These are phyloP conservation scores for Xylaria acuta DNA, from an alignment of 495 filamentous ascomycete species.

Conservation along the genomic window DNA sequence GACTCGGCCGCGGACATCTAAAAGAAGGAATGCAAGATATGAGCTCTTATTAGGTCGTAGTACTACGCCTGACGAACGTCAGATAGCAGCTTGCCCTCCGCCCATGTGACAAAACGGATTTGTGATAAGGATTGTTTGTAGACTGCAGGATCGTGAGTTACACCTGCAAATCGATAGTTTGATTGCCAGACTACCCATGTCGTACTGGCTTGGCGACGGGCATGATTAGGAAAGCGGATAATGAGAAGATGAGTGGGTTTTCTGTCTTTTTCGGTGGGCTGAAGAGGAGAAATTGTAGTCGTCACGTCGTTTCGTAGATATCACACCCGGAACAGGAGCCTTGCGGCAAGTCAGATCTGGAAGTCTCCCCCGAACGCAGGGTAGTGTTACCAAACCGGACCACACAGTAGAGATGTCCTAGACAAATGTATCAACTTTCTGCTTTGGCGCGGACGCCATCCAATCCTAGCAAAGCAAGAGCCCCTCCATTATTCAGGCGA, in stretches of 20 bases:
- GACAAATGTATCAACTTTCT: conserved; percentile 37
- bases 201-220: conserved; percentile 10
- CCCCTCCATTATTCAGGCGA: conserved; percentile 67
- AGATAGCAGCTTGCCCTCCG: conserved; percentile 33
- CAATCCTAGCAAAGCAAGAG: conserved; percentile 24
- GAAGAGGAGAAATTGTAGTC: conserved; percentile 47
- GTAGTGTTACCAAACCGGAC: conserved; percentile 51
- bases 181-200: conserved; percentile 21
- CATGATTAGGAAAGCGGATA: conserved; percentile 46
- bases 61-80: neutral
- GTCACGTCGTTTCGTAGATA: conserved; percentile 53
- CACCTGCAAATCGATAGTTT: conserved; percentile 30
- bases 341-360: conserved; percentile 67
- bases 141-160: conserved; percentile 10
- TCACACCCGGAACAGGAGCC: conserved; percentile 55
- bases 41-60: neutral
- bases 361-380: conserved; percentile 48
- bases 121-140: conserved; percentile 16
- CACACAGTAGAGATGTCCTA: conserved; percentile 47
- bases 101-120: conserved; percentile 24
- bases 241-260: conserved; percentile 45
- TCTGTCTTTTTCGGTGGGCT: conserved; percentile 26
- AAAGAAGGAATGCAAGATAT: neutral
- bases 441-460: conserved; percentile 31
- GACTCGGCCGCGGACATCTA: neutral